phyloP scores from a whole-genome alignment of 2,329 filamentous ascomycete species.

The Fusarium sp. region DNA sequence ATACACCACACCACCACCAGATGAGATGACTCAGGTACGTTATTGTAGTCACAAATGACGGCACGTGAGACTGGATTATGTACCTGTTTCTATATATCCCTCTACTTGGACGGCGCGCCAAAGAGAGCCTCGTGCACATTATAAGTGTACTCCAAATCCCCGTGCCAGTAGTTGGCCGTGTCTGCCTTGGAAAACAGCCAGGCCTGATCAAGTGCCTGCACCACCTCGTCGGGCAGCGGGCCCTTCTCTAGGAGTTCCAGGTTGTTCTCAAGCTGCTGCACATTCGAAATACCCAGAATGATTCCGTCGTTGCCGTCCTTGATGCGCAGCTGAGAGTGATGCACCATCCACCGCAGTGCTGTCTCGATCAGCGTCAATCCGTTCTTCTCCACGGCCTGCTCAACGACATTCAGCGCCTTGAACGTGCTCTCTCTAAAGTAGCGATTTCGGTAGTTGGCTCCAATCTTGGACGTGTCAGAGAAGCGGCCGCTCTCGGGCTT shows the following conservation, averaged over 20 bases:
- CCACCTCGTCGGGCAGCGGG: constrained; percentile 78
- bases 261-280: constrained; percentile 66
- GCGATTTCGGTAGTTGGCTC: constrained; percentile 68
- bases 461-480: constrained; percentile 64
- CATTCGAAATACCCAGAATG: constrained; percentile 67
- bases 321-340: constrained; percentile 70
- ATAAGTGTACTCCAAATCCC: constrained; percentile 72
- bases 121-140: constrained; percentile 70
- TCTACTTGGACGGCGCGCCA: constrained; percentile 54
- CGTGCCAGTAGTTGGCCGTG: constrained; percentile 63
- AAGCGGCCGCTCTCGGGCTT: constrained; percentile 74
- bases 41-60: not conserved
- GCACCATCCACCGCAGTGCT: constrained; percentile 75
- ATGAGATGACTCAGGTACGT: constrained; percentile 3
- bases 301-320: constrained; percentile 66
- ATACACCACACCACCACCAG: constrained; percentile 25
- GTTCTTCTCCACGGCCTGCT: constrained; percentile 73
- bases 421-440: constrained; percentile 76
- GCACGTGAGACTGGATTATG: constrained; percentile 9
- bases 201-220: constrained; percentile 77
- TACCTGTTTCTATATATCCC: constrained; percentile 3
- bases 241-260: constrained; percentile 70
- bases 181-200: constrained; percentile 75
- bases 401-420: constrained; percentile 72
- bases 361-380: constrained; percentile 75